phyloP scores from a whole-genome alignment of 2,329 filamentous ascomycete genomes.

The Orbilia blumenaviensis region DNA sequence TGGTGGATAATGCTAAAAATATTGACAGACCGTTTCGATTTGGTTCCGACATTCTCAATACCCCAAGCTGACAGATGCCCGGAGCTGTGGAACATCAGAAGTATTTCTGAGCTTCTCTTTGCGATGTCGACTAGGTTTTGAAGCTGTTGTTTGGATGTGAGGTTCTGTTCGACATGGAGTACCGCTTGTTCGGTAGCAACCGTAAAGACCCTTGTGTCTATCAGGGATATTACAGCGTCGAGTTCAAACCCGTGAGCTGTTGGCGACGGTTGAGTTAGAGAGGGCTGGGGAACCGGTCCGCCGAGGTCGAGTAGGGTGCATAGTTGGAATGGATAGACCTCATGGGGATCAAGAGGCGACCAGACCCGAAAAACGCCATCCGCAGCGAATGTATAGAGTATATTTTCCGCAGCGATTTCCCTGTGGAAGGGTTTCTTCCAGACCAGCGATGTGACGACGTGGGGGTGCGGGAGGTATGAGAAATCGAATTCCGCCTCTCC shows the following conservation, averaged over 20 bases:
- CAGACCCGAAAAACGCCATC: constrained; percentile 85
- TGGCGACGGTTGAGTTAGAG: not conserved
- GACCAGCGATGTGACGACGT: constrained; percentile 79
- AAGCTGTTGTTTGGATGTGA: constrained; percentile 61
- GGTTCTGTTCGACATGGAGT: constrained; percentile 66
- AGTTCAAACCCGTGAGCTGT: constrained; percentile 25
- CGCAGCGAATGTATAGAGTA: constrained; percentile 86
- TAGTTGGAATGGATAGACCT: constrained; percentile 76
- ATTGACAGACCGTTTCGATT: constrained; percentile 71
- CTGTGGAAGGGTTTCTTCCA: constrained; percentile 83
- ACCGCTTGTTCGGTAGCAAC: constrained; percentile 80
- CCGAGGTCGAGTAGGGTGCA: constrained; percentile 83
- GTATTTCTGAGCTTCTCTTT: constrained; percentile 85
- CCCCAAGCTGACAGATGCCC: constrained; percentile 94
- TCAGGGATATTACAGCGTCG: constrained; percentile 70
- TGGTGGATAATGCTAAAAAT: constrained; percentile 89
- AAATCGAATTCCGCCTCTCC: constrained; percentile 89
- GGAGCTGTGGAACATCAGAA: constrained; percentile 81
- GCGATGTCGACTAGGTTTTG: constrained; percentile 87
- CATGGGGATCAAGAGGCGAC: constrained; percentile 77
- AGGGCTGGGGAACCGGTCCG: not conserved
- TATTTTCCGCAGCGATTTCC: constrained; percentile 82
- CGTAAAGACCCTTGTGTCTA: constrained; percentile 82
- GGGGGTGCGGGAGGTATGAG: constrained; percentile 85
- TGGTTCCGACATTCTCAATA: constrained; percentile 82